These are phyloP conservation scores for Gaeumannomyces sp. DNA, from an alignment of 2,329 filamentous ascomycete genomes.

Conservation along the genomic window DNA sequence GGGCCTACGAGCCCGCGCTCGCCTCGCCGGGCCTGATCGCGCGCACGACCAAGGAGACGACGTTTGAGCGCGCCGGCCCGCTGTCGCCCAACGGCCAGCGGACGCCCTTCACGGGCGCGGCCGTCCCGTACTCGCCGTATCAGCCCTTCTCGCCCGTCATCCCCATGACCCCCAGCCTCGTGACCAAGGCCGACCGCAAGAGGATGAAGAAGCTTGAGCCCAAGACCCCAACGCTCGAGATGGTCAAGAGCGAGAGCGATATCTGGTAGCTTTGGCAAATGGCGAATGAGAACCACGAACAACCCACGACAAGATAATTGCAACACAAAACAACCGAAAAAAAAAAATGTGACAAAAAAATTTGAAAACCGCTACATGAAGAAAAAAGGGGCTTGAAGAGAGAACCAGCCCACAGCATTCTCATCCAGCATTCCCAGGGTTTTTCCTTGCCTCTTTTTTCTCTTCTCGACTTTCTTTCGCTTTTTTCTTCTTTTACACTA, in stretches of 20 bases:
- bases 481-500: neutral
- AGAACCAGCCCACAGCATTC: neutral
- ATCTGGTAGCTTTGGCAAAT: conserved; percentile 45
- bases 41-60: conserved; percentile 53
- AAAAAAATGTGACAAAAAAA: neutral
- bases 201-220: conserved; percentile 58
- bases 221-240: conserved; percentile 55
- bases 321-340: neutral
- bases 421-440: neutral
- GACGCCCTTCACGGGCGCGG: conserved; percentile 55
- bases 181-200: conserved; percentile 66
- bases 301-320: neutral
- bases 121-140: conserved; percentile 70
- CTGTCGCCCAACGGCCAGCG: conserved; percentile 50
- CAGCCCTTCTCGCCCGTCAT: conserved; percentile 72
- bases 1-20: conserved; percentile 54
- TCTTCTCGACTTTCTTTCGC: neutral
- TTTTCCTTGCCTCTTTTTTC: neutral
- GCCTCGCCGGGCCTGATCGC: conserved; percentile 39
- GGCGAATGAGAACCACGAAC: neutral
- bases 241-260: conserved; percentile 58
- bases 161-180: conserved; percentile 69
- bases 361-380: neutral
- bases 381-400: neutral
- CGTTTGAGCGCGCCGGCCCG: conserved; percentile 51